Evolutionary conservation across 106 monocot genomes (phyloP).

Genomic region (Platanthera zijinensis): DNA sequence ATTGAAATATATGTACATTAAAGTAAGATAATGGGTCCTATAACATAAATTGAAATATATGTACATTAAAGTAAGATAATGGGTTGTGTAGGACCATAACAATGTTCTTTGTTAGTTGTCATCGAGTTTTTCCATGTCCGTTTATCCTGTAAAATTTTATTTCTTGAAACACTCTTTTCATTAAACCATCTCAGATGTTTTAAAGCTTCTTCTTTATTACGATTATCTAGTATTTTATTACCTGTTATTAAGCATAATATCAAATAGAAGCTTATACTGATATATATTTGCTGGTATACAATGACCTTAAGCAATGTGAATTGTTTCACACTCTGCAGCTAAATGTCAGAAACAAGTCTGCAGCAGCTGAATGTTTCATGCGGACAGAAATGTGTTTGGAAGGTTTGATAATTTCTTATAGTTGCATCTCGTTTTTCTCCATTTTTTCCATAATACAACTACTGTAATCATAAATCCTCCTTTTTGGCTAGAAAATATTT

Average conservation of each 20-base stretch:
- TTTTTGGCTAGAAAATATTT: neutral
- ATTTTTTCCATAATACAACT: neutral
- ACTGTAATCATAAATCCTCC: neutral
- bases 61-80: too few relatives aligned
- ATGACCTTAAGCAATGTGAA: neutral
- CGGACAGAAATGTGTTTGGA: slow-evolving; percentile 85
- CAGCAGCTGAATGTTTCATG: slow-evolving; percentile 82
- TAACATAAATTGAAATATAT: too few relatives aligned
- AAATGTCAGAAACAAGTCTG: slow-evolving; percentile 92
- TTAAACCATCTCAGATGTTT: neutral
- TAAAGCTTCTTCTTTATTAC: neutral
- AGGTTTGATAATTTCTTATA: slow-evolving; percentile 39
- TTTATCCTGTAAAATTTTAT: neutral
- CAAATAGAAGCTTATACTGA: neutral
- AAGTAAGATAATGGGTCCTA: too few relatives aligned
- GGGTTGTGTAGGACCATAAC: too few relatives aligned
- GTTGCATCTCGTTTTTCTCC: neutral
- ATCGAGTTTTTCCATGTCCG: neutral
- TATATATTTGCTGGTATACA: neutral
- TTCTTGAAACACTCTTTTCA: neutral
- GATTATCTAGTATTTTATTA: neutral
- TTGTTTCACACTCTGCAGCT: slow-evolving; percentile 41
- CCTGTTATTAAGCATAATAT: neutral
- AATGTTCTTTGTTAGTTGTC: neutral
- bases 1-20: too few relatives aligned